These are phyloP conservation scores for Pseudognaphalium luteoalbum DNA, from an alignment of 129 eudicot genomes.

Conservation along the genomic window DNA sequence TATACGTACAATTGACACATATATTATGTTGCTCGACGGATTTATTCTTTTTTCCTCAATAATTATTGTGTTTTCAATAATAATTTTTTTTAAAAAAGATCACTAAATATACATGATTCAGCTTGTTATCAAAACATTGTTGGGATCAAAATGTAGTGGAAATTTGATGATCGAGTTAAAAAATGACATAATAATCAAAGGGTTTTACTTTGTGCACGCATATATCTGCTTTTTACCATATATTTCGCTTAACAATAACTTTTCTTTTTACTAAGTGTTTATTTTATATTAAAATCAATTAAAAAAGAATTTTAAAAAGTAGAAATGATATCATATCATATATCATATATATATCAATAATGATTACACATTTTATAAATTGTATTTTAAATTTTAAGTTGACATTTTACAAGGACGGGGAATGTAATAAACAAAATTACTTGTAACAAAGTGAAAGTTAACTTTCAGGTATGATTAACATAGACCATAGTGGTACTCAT, in stretches of 20 bases:
- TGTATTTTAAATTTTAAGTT: too few species aligned
- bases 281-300: too few species aligned
- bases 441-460: background rate
- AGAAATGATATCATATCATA: too few species aligned
- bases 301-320: too few species aligned
- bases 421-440: too few species aligned
- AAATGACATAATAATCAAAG: conserved; percentile 32
- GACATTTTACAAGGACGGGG: too few species aligned
- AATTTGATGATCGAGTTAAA: conserved; percentile 17
- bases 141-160: conserved; percentile 44
- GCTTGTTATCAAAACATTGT: background rate
- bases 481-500: background rate
- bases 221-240: conserved; percentile 20
- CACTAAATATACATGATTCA: background rate
- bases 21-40: too few species aligned
- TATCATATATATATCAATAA: too few species aligned
- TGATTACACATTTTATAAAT: too few species aligned
- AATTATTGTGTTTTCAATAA: background rate
- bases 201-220: conserved; percentile 25
- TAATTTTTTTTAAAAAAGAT: background rate
- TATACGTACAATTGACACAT: too few species aligned
- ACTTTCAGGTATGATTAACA: background rate
- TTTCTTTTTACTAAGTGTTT: background rate
- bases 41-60: background rate
- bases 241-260: background rate